These are phyloP conservation scores for Aspergillus cejpii DNA, from an alignment of 2,329 filamentous ascomycete genomes.

Conservation along the genomic window DNA sequence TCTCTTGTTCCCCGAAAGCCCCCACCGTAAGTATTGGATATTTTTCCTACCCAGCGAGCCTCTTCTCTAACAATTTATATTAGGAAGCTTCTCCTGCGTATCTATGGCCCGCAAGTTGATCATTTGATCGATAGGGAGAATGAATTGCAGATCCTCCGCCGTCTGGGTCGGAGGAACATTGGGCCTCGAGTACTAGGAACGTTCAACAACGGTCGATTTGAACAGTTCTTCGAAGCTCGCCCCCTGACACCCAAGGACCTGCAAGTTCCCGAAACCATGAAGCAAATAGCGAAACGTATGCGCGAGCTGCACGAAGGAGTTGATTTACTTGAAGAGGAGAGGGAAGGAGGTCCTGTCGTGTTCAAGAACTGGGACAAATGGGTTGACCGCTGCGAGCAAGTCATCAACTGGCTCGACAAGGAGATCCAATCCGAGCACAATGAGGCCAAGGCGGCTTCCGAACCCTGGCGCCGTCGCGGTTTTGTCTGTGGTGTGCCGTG, in stretches of 20 bases:
- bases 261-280: constrained; percentile 73
- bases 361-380: constrained; percentile 95
- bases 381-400: constrained; percentile 57
- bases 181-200: constrained; percentile 85
- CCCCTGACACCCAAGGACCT: constrained; percentile 72
- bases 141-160: constrained; percentile 76
- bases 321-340: constrained; percentile 72
- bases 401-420: constrained; percentile 49
- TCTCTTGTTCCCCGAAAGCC: constrained; percentile 40
- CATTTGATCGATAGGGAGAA: constrained; percentile 91
- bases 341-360: constrained; percentile 69
- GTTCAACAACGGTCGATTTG: constrained; percentile 90
- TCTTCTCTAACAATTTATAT: neutral
- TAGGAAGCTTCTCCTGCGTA: constrained; percentile 74
- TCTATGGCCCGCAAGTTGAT: constrained; percentile 92
- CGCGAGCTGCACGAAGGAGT: constrained; percentile 91
- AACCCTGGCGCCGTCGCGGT: constrained; percentile 62
- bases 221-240: constrained; percentile 83
- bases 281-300: constrained; percentile 95
- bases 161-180: constrained; percentile 85
- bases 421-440: constrained; percentile 51
- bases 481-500: constrained; percentile 80
- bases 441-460: constrained; percentile 36
- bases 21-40: constrained; percentile 45
- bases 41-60: neutral